Percentiles rank a stretch among this genome's conserved stretches.
Conservation (phyloP, 805 yeast genomes). For the Schizosaccharomyces osmophilus region DNA sequence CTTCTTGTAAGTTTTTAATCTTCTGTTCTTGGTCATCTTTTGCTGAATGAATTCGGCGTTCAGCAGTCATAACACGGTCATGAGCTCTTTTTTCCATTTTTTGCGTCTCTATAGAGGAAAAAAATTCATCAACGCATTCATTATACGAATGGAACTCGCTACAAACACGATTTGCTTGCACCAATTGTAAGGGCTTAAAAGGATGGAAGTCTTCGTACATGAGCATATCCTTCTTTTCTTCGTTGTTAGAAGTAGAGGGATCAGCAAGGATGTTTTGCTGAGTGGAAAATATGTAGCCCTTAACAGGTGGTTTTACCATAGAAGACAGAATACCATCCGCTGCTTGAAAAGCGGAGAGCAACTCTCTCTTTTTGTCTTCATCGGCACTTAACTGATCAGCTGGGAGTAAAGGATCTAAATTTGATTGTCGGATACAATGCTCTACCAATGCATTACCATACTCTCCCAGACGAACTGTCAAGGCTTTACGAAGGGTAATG, state of each 20-base stretch:
- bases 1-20: slow-evolving; percentile 35
- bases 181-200: slow-evolving; percentile 23
- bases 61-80: slow-evolving; percentile 52
- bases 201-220: slow-evolving; percentile 50
- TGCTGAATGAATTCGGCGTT: slow-evolving; percentile 50
- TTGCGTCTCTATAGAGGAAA: slow-evolving; percentile 63
- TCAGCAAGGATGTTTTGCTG: slow-evolving; percentile 19
- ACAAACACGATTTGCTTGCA: slow-evolving; percentile 13
- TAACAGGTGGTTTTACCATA: slow-evolving; percentile 13
- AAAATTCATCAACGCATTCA: slow-evolving; percentile 57
- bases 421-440: not conserved
- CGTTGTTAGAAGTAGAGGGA: slow-evolving; percentile 15
- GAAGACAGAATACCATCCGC: not conserved
- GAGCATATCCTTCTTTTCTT: slow-evolving; percentile 19
- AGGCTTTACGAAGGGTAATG: not conserved
- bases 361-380: not conserved
- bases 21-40: slow-evolving; percentile 46
- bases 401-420: not conserved
- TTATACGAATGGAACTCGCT: slow-evolving; percentile 42
- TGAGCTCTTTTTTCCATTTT: slow-evolving; percentile 52
- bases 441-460: not conserved
- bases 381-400: not conserved
- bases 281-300: slow-evolving; percentile 36
- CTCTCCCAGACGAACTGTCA: not conserved
- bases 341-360: not conserved